These are phyloP conservation scores for Coemansia sp. DNA, from an alignment of 192 early-diverging fungal genomes.

Conservation along the genomic window DNA sequence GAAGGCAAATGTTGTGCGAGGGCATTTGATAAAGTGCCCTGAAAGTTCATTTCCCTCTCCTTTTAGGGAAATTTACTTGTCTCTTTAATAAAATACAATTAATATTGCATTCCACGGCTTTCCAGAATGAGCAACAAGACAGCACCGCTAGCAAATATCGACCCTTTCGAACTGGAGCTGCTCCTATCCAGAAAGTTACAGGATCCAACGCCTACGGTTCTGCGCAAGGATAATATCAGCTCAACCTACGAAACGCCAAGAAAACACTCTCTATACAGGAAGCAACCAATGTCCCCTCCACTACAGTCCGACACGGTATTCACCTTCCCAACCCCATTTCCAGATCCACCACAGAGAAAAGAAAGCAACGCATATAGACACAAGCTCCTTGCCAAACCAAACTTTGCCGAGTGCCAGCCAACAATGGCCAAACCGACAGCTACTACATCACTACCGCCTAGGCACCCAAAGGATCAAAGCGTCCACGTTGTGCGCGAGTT, in stretches of 20 bases:
- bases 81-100: no score
- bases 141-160: conserved; percentile 5
- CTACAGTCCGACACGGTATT: neutral
- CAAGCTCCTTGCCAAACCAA: neutral
- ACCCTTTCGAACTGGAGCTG: conserved; percentile 26
- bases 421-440: neutral
- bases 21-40: neutral
- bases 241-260: neutral
- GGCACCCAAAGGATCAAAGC: conserved; percentile 22
- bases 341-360: conserved; percentile 18
- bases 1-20: neutral
- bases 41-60: neutral
- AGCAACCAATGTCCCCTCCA: neutral
- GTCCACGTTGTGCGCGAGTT: conserved; percentile 54
- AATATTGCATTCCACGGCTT: no score
- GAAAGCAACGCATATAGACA: conserved; percentile 18
- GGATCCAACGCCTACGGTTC: conserved; percentile 29
- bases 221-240: conserved; percentile 1
- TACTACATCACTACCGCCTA: neutral
- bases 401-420: neutral
- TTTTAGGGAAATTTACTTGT: neutral
- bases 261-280: neutral
- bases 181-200: conserved; percentile 20
- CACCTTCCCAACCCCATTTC: neutral
- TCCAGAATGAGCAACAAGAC: conserved; percentile 1